Conservation (phyloP, 352 stramenopile genomes). For the Pythium coloratum region DNA sequence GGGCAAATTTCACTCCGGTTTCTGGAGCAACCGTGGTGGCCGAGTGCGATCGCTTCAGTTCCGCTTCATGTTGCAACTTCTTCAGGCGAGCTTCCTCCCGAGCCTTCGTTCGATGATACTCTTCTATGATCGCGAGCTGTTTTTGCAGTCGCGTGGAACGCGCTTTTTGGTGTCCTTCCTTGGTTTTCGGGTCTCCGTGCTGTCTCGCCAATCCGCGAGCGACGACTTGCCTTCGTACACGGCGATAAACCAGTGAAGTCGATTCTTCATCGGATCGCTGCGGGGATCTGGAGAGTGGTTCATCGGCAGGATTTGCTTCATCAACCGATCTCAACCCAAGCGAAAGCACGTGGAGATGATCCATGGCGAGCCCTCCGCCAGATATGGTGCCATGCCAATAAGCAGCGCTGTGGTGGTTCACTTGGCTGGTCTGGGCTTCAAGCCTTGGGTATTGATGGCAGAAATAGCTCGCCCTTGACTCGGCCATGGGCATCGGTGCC, state of each 20-base stretch:
- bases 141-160: conserved; percentile 17
- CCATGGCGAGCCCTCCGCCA: not conserved
- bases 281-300: not conserved
- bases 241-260: conserved; percentile 22
- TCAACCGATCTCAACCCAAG: conserved; percentile 12
- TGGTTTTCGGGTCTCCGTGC: conserved; percentile 8
- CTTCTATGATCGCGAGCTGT: conserved; percentile 30
- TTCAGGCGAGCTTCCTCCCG: conserved; percentile 11
- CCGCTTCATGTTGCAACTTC: not conserved
- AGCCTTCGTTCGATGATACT: conserved; percentile 14
- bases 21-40: not conserved
- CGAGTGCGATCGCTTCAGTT: not conserved
- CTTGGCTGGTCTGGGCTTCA: not conserved
- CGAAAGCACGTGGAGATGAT: conserved; percentile 18
- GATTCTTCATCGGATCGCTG: not conserved
- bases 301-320: not conserved
- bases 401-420: not conserved
- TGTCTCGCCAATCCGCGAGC: conserved; percentile 21
- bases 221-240: conserved; percentile 22
- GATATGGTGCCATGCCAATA: not conserved
- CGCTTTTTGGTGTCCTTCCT: conserved; percentile 13
- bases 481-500: not conserved
- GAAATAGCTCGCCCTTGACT: not conserved
- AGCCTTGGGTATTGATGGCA: not conserved
- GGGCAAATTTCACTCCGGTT: not conserved